phyloP scores from a whole-genome alignment of 192 early-diverging fungal species.

The Spinellus fusiger region DNA sequence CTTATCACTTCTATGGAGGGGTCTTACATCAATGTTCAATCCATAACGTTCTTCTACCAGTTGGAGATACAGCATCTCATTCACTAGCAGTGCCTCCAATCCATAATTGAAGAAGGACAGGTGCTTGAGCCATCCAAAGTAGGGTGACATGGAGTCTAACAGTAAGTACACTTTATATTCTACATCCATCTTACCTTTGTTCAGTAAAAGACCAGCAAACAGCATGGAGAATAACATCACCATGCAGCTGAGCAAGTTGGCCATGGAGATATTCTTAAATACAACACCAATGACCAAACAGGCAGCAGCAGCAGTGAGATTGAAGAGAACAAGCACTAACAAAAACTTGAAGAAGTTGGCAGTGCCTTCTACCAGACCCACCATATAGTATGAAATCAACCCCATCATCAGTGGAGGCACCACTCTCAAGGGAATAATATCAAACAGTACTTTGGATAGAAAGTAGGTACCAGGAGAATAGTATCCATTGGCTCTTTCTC shows the following conservation, averaged over 20 bases:
- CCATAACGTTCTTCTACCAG: conserved; percentile 77
- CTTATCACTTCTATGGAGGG: neutral
- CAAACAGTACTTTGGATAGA: conserved; percentile 64
- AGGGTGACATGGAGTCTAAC: conserved; percentile 64
- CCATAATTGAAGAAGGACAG: conserved; percentile 88
- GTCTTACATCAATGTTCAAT: conserved; percentile 68
- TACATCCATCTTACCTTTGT: conserved; percentile 53
- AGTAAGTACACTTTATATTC: neutral
- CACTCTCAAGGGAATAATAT: conserved; percentile 70
- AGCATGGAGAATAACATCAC: conserved; percentile 84
- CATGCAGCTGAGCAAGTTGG: conserved; percentile 72
- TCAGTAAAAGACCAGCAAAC: conserved; percentile 85
- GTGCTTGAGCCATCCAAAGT: conserved; percentile 58
- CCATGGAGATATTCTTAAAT: conserved; percentile 63
- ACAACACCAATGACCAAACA: conserved; percentile 76
- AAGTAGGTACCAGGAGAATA: conserved; percentile 67
- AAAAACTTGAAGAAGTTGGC: conserved; percentile 66
- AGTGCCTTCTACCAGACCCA: conserved; percentile 61
- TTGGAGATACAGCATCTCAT: conserved; percentile 78
- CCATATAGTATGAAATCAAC: conserved; percentile 82
- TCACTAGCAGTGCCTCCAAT: conserved; percentile 84
- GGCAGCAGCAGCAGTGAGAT: conserved; percentile 66
- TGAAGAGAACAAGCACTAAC: conserved; percentile 75
- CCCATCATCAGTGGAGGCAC: conserved; percentile 77
- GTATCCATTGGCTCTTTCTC: conserved; percentile 72